Evolutionary conservation across 2,329 filamentous ascomycete genomes (phyloP), one percentile per base, ranked within the genome.

Genomic region (Eutypella sp.): DNA sequence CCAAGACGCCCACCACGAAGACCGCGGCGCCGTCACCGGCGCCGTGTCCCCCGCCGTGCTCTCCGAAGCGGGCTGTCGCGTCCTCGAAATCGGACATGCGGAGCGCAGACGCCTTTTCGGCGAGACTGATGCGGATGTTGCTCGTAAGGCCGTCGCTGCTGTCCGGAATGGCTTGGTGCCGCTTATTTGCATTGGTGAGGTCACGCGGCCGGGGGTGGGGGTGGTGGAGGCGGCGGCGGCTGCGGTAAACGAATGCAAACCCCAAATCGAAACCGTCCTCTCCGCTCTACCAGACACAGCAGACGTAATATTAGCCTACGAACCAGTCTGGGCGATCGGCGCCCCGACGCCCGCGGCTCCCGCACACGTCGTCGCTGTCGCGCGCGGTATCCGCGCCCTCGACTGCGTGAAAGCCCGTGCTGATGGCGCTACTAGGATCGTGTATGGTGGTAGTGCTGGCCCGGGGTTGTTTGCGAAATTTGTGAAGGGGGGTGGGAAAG

Each of bases 291-390:
- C 82, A 1, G 70, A 71, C 10, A 72, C 80, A 15, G 78, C 81
- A 0, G 84, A 89, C 40, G 76, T 93, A 5, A 78, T 92, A 6
- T 75, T 95, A 47, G 89, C 89, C 1, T 95, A 95, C 60, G 89
- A 95, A 70, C 89, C 89, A 7, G 87, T 93, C 2, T 95, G 89
- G 89, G 89, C 89, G 1, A 95, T 93, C 64, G 89, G 89, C 1
- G 83, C 87, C 9, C 71, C 76, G 2, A 72, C 84, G 57, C 88
- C 89, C 2, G 89, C 89, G 0, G 76, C 76, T 7, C 78, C 83
- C 16, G 82, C 84, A 50, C 84, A 95, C 60, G 85, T 95, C 0
- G 76, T 84, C 4, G 76, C 73, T 31, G 87, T 93, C 2, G 82
- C 86, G 15, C 75, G 75, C 56, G 79, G 79, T 16, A 73, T 91